Percentiles rank a stretch among this genome's conserved stretches.
Evolutionary conservation across 2,329 filamentous ascomycete species (phyloP).

Genomic region (Alternaria viburni): DNA sequence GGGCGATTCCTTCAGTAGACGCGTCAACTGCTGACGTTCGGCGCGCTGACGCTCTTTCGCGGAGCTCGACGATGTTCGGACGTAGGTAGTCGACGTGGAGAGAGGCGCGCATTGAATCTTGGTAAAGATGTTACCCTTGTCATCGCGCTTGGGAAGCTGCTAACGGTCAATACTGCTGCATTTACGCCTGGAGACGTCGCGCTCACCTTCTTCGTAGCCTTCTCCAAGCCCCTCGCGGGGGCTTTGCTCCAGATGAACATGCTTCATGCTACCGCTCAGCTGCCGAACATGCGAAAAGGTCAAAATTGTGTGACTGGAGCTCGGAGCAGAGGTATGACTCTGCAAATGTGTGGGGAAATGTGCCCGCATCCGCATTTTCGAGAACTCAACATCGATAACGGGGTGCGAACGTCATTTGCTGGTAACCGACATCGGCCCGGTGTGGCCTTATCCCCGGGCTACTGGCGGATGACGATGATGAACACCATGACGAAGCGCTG

Average conservation of each 20-base stretch:
- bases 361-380: conserved; percentile 6
- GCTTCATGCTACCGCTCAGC: conserved; percentile 43
- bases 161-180: conserved; percentile 13
- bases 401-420: conserved; percentile 20
- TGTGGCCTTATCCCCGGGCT: conserved; percentile 2
- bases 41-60: conserved; percentile 46
- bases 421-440: conserved; percentile 22
- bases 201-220: conserved; percentile 30
- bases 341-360: conserved; percentile 7
- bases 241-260: conserved; percentile 46
- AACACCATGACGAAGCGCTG: conserved; percentile 7
- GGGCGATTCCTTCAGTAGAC: conserved; percentile 79
- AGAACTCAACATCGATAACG: conserved; percentile 4
- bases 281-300: conserved; percentile 10
- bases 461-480: not conserved
- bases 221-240: conserved; percentile 43
- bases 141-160: conserved; percentile 32
- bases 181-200: conserved; percentile 11
- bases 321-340: conserved; percentile 11
- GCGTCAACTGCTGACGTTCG: conserved; percentile 46
- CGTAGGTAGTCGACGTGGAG: conserved; percentile 20
- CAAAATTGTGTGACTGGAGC: not conserved
- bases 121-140: conserved; percentile 12
- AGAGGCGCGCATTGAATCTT: conserved; percentile 9
- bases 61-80: conserved; percentile 32